Conservation (phyloP, 1,284 basidiomycete genomes). For the Ceratobasidium papillatum region DNA sequence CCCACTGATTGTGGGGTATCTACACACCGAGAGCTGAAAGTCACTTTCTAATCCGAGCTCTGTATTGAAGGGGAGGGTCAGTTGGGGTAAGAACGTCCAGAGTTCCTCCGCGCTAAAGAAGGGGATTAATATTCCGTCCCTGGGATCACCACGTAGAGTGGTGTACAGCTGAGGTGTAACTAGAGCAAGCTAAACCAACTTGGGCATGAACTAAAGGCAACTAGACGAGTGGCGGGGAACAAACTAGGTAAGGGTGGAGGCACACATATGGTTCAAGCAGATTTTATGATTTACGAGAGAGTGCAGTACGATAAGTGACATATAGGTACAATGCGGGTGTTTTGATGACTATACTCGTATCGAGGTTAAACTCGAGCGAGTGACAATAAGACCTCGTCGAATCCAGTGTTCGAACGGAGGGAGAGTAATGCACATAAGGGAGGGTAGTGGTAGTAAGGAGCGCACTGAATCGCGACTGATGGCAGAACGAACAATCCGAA, state of each 20-base stretch:
- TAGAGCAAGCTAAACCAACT: background rate
- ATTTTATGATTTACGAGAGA: slow-evolving; percentile 4
- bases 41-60: background rate
- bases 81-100: background rate
- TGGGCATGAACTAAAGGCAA: background rate
- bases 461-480: slow-evolving; percentile 25
- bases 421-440: slow-evolving; percentile 36
- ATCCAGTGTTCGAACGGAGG: slow-evolving; percentile 12
- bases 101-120: slow-evolving; percentile 23
- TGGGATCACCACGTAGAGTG: slow-evolving; percentile 17
- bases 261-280: slow-evolving; percentile 27
- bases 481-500: slow-evolving; percentile 32
- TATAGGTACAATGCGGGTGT: slow-evolving; percentile 41
- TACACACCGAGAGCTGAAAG: background rate
- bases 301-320: slow-evolving; percentile 32
- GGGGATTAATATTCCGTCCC: slow-evolving; percentile 17
- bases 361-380: slow-evolving; percentile 28
- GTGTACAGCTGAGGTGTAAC: background rate
- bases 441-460: slow-evolving; percentile 36
- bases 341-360: slow-evolving; percentile 9
- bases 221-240: slow-evolving; percentile 1
- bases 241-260: background rate
- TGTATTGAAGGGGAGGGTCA: background rate
- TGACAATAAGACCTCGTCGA: slow-evolving; percentile 24
- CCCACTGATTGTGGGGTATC: background rate